Percentiles rank a stretch among this genome's conserved stretches.
phyloP scores from a whole-genome alignment of 1,284 basidiomycete species.

The Fomitopsis pinicola region DNA sequence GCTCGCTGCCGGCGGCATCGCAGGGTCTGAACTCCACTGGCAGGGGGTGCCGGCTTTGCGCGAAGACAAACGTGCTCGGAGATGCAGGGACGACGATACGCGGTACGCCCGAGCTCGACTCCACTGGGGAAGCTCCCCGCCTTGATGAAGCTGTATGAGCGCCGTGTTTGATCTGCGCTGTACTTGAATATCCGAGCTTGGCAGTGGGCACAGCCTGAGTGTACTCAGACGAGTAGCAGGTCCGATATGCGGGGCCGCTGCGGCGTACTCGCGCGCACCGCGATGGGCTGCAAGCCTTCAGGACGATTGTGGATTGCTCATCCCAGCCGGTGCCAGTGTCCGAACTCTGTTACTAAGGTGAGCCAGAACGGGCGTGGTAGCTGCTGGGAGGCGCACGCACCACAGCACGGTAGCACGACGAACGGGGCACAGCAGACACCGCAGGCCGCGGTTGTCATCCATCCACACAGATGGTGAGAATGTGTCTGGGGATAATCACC shows the following conservation, averaged over 20 bases:
- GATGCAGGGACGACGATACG: background rate
- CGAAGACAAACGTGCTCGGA: background rate
- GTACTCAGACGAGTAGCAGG: background rate
- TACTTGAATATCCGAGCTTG: background rate
- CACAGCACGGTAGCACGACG: background rate
- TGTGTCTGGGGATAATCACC: background rate
- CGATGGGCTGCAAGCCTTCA: background rate
- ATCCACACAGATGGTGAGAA: background rate
- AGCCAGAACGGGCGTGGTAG: background rate
- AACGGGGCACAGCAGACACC: background rate
- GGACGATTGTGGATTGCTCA: background rate
- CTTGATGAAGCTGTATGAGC: background rate
- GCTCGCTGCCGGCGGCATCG: background rate
- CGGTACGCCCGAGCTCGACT: background rate
- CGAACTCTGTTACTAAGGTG: background rate
- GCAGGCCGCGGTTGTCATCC: background rate
- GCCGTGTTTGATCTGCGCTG: background rate
- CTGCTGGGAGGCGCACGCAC: background rate
- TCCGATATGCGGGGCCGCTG: background rate
- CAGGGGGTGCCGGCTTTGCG: background rate
- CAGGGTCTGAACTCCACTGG: background rate
- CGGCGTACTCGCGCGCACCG: background rate
- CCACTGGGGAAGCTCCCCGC: background rate
- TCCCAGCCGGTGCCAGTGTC: background rate
- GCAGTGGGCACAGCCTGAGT: background rate